Base-by-base conservation (phyloP, 2,329 filamentous ascomycete genomes). In the Macrophomina pseudophaseolina region DNA sequence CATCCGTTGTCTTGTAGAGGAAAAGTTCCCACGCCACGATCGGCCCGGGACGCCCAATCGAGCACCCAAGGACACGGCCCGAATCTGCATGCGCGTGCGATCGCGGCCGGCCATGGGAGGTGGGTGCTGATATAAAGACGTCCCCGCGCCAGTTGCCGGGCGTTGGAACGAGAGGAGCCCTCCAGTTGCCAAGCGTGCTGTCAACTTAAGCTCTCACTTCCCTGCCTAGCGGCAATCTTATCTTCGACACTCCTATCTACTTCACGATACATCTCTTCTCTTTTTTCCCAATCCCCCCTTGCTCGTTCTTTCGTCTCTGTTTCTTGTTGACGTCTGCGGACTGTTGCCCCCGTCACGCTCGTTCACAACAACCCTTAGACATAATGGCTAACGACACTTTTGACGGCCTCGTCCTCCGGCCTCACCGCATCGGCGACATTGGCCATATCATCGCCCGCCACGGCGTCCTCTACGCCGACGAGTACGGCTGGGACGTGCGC, bases 361-460 rank as follows among this genome's bases (percentile, higher is more conserved):
- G 4, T 12, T 49, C 46, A 38, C 46, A 49, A 28, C n/a, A 5
- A 28, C n/a, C 23, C 6, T 12, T 18, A 7, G 9, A 28, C 18
- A 49, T 7, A 49, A 53, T 53, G 51, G 51, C 28, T 16, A n/a
- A 16, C 51, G 51, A 30, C 14, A n/a, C 51, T 5, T 6, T 30
- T 12, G 35, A 38, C 35, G 51, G 8, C 38, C 42, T 48, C 56
- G 42, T n/a, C 56, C 2, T 60, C 40, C 56, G 56, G 14, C 8
- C 40, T 28, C 30, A 48, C 42, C 30, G 42, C 18, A 28, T 42
- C 40, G 42, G 30, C 4, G 56, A 60, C 56, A 48, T 48, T 14
- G 42, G 30, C 16, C 56, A 60, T 8, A 35, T 60, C n/a, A 48
- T 48, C 14, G 12, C 56, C 28, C 40, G 56, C 40, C 56, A 60